Evolutionary conservation across 2,329 filamentous ascomycete genomes (phyloP).

Genomic region (Dothiorella sarmentorum): DNA sequence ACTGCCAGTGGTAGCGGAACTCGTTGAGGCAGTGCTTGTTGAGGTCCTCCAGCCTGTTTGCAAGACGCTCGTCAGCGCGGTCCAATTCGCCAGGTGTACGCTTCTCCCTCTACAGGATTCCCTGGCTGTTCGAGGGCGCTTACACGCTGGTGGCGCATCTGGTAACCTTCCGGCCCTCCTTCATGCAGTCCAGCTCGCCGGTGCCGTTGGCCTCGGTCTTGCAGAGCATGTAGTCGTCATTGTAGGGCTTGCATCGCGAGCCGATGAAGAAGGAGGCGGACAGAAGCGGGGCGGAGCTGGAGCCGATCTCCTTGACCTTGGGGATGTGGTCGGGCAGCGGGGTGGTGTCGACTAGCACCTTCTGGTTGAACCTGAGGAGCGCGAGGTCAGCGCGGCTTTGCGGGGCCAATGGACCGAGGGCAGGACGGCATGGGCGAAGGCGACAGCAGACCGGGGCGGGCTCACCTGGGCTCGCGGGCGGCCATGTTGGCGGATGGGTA

Average conservation of each 20-base stretch:
- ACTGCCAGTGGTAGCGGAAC: slow-evolving; percentile 93
- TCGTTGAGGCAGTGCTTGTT: slow-evolving; percentile 90
- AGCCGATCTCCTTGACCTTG: slow-evolving; percentile 87
- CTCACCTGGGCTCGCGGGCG: slow-evolving; percentile 58
- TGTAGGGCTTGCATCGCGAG: slow-evolving; percentile 88
- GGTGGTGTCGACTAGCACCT: slow-evolving; percentile 90
- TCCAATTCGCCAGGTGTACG: background rate
- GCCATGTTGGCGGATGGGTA: slow-evolving; percentile 52
- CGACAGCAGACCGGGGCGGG: slow-evolving; percentile 13
- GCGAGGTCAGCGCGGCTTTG: slow-evolving; percentile 11
- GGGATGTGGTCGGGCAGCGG: slow-evolving; percentile 90
- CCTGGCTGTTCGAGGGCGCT: background rate
- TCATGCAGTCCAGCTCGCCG: slow-evolving; percentile 92
- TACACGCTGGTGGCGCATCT: slow-evolving; percentile 96
- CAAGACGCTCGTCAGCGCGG: slow-evolving; percentile 5
- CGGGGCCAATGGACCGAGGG: slow-evolving; percentile 23
- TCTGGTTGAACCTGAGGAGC: slow-evolving; percentile 78
- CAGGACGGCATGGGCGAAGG: background rate
- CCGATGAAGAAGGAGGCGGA: slow-evolving; percentile 97
- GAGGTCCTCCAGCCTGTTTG: slow-evolving; percentile 80
- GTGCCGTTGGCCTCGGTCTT: slow-evolving; percentile 89
- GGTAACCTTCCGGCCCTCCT: slow-evolving; percentile 93
- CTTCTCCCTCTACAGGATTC: too few relatives aligned
- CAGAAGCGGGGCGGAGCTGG: slow-evolving; percentile 85
- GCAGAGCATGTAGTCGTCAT: slow-evolving; percentile 99